Base-by-base conservation (phyloP, 768 basidiomycete species). In the Phaffia australis region DNA sequence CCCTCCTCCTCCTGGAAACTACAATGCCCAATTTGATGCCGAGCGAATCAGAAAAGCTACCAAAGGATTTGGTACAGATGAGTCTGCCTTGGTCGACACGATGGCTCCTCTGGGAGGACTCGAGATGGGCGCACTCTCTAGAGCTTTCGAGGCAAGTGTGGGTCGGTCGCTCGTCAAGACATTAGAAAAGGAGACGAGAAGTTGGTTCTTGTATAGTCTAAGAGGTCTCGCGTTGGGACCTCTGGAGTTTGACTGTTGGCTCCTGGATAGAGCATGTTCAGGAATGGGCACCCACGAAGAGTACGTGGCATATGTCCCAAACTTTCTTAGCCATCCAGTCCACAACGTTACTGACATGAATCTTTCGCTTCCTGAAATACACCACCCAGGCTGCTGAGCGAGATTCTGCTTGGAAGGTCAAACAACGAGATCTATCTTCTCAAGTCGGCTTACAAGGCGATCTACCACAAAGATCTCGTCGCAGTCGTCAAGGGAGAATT, bases 31-130 rank as follows among this genome's bases (percentile, higher is more conserved):
- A 59, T 74, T 74, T 51, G 77, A 78, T 60, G 73, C 73, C 7
- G 74, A 77, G 50, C 67, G 75, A 15, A 69, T 79, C 25, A 42
- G 76, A 25, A 78, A 77, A 60, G 78, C 78, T 15, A 77, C 77
- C 35, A 79, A 78, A 70, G 78, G 75, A 14, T 76, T 75, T 62
- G 75, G 75, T 0, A 76, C 75, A 25, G 75, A 77, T 64, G 75
- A 77, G 60, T 64, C 65, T 18, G 68, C 72, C 14, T 46, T 77
- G 29, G 75, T 77, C 47, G 72, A 74, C 60, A 72, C 71, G 0
- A 69, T 77, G 14, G 42, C 73, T 5, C 71, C 74, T 0, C 68
- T 76, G 0, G 75, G 75, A 60, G 69, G 76, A 16, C 74, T 75
- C 70, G 72, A 77, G 68, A 72, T 77, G 62, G 73, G 75, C 60